Conservation (phyloP, 257 asterid genomes). For the Anisodus tanguticus region DNA sequence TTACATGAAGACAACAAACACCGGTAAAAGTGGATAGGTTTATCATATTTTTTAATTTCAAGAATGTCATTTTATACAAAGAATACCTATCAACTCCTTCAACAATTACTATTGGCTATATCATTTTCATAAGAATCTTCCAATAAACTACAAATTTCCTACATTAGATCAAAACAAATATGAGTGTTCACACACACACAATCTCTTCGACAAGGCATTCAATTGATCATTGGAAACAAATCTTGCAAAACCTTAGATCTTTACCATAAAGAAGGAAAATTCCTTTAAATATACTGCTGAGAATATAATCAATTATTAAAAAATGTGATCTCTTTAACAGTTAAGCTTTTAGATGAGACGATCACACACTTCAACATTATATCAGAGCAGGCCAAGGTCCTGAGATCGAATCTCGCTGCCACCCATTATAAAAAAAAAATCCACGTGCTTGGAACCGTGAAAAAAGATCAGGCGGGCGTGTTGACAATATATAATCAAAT, state of each 20-base stretch:
- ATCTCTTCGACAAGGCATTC: not conserved
- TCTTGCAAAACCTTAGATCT: not conserved
- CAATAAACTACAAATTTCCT: not conserved
- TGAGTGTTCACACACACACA: not conserved
- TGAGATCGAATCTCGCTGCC: no score
- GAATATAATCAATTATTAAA: no score
- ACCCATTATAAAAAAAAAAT: no score
- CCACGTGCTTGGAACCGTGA: no score
- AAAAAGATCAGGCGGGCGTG: no score
- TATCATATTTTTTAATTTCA: not conserved
- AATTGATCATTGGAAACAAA: not conserved
- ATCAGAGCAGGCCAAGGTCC: no score
- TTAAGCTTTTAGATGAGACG: no score
- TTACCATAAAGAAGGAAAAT: not conserved
- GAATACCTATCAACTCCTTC: not conserved
- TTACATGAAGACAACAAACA: not conserved
- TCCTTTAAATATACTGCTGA: not conserved
- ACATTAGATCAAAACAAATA: not conserved
- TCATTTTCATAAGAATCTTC: not conserved
- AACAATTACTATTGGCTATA: not conserved
- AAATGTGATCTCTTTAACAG: no score
- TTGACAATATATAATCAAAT: no score
- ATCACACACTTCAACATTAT: no score
- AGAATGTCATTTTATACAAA: not conserved
- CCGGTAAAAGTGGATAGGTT: not conserved